Conservation (phyloP, 2,329 filamentous ascomycete genomes). For the Pleochaeta shiraiana region DNA sequence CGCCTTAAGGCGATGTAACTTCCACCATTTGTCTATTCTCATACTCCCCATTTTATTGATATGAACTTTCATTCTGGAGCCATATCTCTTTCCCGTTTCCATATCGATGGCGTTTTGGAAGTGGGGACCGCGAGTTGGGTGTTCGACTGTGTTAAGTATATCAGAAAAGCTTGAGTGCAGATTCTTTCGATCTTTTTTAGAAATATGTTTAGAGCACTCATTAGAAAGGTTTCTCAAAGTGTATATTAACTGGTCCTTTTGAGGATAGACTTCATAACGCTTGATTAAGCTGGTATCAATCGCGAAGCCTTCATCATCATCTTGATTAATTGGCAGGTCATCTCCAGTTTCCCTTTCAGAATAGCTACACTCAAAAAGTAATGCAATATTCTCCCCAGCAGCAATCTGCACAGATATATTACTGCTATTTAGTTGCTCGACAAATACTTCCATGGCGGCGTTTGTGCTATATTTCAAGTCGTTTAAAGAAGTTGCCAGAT, state of each 20-base stretch:
- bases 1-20: constrained; percentile 38
- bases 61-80: constrained; percentile 37
- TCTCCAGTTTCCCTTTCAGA: constrained; percentile 25
- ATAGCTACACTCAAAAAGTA: constrained; percentile 44
- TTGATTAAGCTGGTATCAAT: constrained; percentile 28
- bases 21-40: constrained; percentile 54
- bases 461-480: constrained; percentile 42
- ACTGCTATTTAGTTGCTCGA: constrained; percentile 44
- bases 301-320: constrained; percentile 18
- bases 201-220: constrained; percentile 36
- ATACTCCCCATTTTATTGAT: constrained; percentile 36
- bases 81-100: constrained; percentile 35
- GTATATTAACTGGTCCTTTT: constrained; percentile 36
- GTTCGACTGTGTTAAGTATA: constrained; percentile 41
- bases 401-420: constrained; percentile 42
- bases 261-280: constrained; percentile 44
- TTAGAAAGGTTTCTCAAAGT: constrained; percentile 36
- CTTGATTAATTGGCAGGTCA: constrained; percentile 23
- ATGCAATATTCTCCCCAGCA: constrained; percentile 48
- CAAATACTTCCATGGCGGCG: constrained; percentile 41
- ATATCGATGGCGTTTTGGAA: constrained; percentile 42
- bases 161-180: constrained; percentile 45
- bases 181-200: constrained; percentile 42
- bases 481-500: constrained; percentile 41
- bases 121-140: constrained; percentile 41